A percentile compares a stretch with the other conserved stretches of the same genome.
phyloP scores from a whole-genome alignment of 805 yeast species.

The Kuraishia hungarica region DNA sequence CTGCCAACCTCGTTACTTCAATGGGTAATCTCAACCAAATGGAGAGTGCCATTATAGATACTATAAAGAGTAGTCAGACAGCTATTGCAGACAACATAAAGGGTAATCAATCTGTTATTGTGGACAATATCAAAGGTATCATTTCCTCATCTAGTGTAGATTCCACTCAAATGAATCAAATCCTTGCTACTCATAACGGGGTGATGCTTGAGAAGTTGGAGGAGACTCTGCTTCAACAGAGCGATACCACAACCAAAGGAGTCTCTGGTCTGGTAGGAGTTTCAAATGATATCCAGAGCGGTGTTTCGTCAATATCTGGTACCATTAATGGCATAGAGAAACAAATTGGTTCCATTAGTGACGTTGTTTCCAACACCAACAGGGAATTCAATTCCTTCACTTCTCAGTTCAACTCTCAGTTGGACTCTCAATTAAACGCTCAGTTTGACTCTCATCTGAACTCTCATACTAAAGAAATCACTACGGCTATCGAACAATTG shows the following conservation, averaged over 20 bases:
- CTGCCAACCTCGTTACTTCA: not conserved
- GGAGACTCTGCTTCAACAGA: not conserved
- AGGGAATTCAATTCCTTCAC: not conserved
- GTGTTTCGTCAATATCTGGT: not conserved
- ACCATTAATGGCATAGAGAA: not conserved
- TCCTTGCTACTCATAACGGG: not conserved
- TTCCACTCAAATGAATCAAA: not conserved
- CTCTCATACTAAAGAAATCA: not conserved
- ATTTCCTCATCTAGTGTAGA: not conserved
- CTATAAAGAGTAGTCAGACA: not conserved
- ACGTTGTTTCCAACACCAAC: not conserved
- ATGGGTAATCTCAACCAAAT: not conserved
- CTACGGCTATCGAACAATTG: not conserved
- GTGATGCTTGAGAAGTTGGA: not conserved
- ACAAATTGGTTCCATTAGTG: not conserved
- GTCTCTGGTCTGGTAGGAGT: not conserved
- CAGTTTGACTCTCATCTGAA: not conserved
- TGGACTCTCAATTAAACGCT: not conserved
- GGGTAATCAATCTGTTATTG: not conserved
- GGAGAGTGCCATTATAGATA: not conserved
- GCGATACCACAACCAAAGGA: not conserved
- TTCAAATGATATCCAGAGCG: not conserved
- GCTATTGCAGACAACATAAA: too few relatives aligned
- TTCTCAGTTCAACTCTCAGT: not conserved
- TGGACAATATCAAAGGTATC: not conserved